Conservation (phyloP, 306 rosid species). For the Coriaria nepalensis region DNA sequence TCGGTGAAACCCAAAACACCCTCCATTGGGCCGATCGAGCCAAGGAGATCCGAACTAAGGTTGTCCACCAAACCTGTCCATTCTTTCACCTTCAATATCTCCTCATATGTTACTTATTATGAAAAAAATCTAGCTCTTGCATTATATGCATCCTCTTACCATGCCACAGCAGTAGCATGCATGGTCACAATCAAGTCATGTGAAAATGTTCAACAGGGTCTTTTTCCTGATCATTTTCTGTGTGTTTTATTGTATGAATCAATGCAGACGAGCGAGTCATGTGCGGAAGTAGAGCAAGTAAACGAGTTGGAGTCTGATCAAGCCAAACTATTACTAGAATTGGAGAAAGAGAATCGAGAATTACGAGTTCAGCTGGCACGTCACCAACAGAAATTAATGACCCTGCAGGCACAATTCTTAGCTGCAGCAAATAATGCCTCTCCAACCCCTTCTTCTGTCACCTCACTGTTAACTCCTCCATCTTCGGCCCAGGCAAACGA, state of each 20-base stretch:
- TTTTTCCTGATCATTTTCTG: too few relatives aligned
- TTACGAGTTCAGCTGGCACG: slow-evolving; percentile 59
- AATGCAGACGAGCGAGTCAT: slow-evolving; percentile 49
- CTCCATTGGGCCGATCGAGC: slow-evolving; percentile 99
- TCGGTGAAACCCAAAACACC: slow-evolving; percentile 92
- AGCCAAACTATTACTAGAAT: slow-evolving; percentile 59
- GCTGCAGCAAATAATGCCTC: slow-evolving; percentile 46
- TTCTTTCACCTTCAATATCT: background rate
- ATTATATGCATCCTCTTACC: too few relatives aligned
- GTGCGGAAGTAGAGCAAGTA: slow-evolving; percentile 34
- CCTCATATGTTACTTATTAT: too few relatives aligned
- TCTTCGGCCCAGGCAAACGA: slow-evolving; percentile 43
- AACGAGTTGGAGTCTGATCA: slow-evolving; percentile 64
- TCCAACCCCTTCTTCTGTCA: slow-evolving; percentile 64
- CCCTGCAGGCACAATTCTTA: slow-evolving; percentile 57
- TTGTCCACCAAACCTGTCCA: slow-evolving; percentile 20
- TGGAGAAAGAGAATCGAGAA: slow-evolving; percentile 83
- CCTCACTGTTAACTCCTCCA: slow-evolving; percentile 59
- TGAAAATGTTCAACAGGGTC: too few relatives aligned
- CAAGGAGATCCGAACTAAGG: slow-evolving; percentile 87
- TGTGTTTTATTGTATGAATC: background rate
- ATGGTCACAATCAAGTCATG: too few relatives aligned
- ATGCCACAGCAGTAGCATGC: too few relatives aligned
- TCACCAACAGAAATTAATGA: slow-evolving; percentile 63
- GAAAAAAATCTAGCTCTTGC: too few relatives aligned